These are phyloP conservation scores for Aristolochia fimbriata DNA, from an alignment of 164 flowering plant species.

Conservation along the genomic window DNA sequence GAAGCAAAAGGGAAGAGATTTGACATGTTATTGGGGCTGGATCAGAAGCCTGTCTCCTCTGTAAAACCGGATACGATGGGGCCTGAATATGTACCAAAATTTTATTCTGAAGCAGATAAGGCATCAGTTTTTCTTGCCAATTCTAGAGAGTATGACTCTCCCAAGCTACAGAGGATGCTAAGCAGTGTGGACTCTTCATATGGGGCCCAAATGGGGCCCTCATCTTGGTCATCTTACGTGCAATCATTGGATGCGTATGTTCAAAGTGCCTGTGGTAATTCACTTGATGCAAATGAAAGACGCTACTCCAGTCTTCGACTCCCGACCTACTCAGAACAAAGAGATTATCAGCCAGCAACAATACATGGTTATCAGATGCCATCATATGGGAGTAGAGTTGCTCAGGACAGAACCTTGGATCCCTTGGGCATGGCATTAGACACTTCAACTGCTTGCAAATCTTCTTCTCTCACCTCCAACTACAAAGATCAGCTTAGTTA, in stretches of 20 bases:
- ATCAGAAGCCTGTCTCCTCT: constrained; percentile 23
- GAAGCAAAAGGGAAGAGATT: constrained; percentile 65
- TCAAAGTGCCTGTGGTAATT: constrained; percentile 30
- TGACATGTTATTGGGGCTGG: constrained; percentile 44
- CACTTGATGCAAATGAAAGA: constrained; percentile 43
- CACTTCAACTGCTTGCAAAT: constrained; percentile 17
- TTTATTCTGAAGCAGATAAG: constrained; percentile 32
- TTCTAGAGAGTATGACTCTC: constrained; percentile 36
- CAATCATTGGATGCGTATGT: constrained; percentile 45
- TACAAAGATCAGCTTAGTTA: constrained; percentile 36
- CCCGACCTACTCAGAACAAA: constrained; percentile 45
- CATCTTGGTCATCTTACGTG: constrained; percentile 39
- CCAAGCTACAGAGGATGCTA: constrained; percentile 36
- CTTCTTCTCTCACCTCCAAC: constrained; percentile 33
- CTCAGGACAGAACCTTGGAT: constrained; percentile 35
- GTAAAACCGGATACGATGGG: constrained; percentile 32
- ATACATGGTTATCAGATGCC: constrained; percentile 80
- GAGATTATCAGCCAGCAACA: constrained; percentile 82
- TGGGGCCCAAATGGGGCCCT: constrained; percentile 40
- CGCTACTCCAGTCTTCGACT: constrained; percentile 75
- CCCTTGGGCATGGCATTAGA: constrained; percentile 31
- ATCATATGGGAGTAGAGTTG: constrained; percentile 41
- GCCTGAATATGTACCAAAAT: constrained; percentile 28
- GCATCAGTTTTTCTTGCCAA: constrained; percentile 28
- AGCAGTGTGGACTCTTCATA: constrained; percentile 34